Base-by-base conservation (phyloP, 192 early-diverging fungal species). In the Dissophora globulifera region DNA sequence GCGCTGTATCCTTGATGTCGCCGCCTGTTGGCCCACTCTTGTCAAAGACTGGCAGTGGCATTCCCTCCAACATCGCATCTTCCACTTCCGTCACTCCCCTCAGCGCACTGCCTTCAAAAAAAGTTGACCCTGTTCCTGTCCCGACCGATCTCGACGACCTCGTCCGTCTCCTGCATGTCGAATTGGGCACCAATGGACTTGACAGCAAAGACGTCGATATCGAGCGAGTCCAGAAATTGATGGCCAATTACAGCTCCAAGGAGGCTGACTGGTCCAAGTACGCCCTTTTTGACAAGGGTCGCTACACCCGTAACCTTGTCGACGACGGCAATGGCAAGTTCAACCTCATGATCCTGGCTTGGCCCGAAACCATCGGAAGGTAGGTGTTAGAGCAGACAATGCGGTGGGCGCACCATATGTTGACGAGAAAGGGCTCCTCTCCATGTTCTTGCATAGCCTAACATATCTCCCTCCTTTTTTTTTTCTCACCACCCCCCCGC, bases 301-400 rank as follows among this genome's bases (percentile, higher is more conserved):
- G 85, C 26, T 97, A 97, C 82, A 97, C 95, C 26, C 90, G 94
- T 49, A 95, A 94, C 71, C 83, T 95, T 12, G 89, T 97, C 9
- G 95, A 95, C 68, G 90, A 92, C 54, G 95, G 95, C 29, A 95
- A 95, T 68, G 95, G 94, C 69, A 89, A 91, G 72, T 98, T 94
- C 85, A 98, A 98, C 64, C 86, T 98, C n/a, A 93, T 98, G 78
- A 87, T 98, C 32, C 82, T 98, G 16, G 91, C 91, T 23, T 98
- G 96, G 96, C 88, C 87, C 50, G 85, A 88, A 33, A 88, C 85
- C 38, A 84, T 89, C 46, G 71, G 79, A 56, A 87, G 85, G 87
- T 84, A 81, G 79, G 56, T n/a, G n/a, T n/a, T n/a, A n/a, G n/a
- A n/a, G n/a, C n/a, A n/a, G n/a, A n/a, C n/a, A n/a, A n/a, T n/a